Evolutionary conservation across 148 eudicot genomes (phyloP), one percentile per base, ranked within the genome.

Genomic region (Beta vulgaris): DNA sequence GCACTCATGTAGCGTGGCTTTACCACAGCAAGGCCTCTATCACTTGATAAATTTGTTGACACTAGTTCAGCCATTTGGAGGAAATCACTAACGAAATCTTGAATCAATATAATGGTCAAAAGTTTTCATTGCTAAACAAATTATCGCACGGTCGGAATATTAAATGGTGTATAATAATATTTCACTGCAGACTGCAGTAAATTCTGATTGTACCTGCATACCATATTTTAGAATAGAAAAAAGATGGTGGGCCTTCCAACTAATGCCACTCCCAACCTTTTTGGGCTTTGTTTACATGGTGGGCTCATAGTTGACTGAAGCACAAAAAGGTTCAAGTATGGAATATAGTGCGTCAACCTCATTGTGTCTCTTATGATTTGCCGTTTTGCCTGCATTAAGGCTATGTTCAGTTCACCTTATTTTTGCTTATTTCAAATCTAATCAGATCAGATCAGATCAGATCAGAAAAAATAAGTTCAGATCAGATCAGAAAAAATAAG

Each of bases 301-400:
- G 79, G 60, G 67, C 74, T 76, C 28, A 0, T 58, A 0, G 67
- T 76, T 69, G 79, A 70, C 79, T 36, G 63, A 23, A 77, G 23
- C 79, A 21, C 40, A 65, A 3, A 48, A 31, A 13, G 34, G 18
- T 71, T 35, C 42, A 13, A 62, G 23, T 34, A 4, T 71, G 7
- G 31, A 53, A 34, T 31, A n/a, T 53, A 51, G 14, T 71, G 44
- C 42, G 46, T 37, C 29, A 23, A 7, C 74, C 39, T 36, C 11
- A 69, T 46, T 49, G 6, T 49, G 31, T 36, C 15, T 18, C 29
- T 23, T 4, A 12, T 28, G 72, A 15, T 43, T 31, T 31, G 31
- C n/a, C n/a, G n/a, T 44, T 68, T 46, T 62, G 42, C 25, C 25
- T 35, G 42, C 39, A 58, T 58, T 58, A 58, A n/a, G n/a, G n/a